Percentiles rank a stretch among this genome's conserved stretches.
Conservation (phyloP, 345 rosid genomes). For the Eucalyptus camaldulensis region DNA sequence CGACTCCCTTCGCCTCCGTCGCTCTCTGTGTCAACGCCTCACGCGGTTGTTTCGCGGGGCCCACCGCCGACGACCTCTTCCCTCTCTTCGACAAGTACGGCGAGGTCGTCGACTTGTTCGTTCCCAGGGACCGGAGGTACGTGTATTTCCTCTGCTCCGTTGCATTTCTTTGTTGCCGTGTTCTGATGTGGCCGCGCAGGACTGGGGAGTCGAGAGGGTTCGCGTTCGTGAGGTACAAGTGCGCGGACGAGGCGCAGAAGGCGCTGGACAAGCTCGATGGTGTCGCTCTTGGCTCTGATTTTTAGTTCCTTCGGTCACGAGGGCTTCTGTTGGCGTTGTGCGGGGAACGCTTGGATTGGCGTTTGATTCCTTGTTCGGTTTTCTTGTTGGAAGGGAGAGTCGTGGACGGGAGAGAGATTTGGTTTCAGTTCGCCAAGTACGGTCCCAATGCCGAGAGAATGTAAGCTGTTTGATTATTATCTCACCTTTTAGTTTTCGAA, state of each 20-base stretch:
- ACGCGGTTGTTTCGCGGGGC: no score
- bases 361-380: no score
- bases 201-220: slow-evolving; percentile 56
- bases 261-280: slow-evolving; percentile 63
- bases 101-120: slow-evolving; percentile 1
- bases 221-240: slow-evolving; percentile 53
- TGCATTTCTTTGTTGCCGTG: background rate
- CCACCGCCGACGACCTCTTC: no score
- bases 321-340: background rate
- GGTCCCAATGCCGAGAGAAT: no score
- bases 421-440: no score
- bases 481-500: no score
- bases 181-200: background rate
- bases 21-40: background rate
- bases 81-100: no score
- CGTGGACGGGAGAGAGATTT: no score
- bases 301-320: background rate
- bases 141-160: background rate
- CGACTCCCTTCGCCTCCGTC: background rate
- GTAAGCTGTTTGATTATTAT: no score
- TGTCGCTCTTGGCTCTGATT: background rate
- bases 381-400: no score
- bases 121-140: slow-evolving; percentile 53
- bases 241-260: slow-evolving; percentile 57
- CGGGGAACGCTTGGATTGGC: no score